Evolutionary conservation across 768 basidiomycete species (phyloP), one percentile per base, ranked within the genome.

Genomic region (Galerina marginata): DNA sequence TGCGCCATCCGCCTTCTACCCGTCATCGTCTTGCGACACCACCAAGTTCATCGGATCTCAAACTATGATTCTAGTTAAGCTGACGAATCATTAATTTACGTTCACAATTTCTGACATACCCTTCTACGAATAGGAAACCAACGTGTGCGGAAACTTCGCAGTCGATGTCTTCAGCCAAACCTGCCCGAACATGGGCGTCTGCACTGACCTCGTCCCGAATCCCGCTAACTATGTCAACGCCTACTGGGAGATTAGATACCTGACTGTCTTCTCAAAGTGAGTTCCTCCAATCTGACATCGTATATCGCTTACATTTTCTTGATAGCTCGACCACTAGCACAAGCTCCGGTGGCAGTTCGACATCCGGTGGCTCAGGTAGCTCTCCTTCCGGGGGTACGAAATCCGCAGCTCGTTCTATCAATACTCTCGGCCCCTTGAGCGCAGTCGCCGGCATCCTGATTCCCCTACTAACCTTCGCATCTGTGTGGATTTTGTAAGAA

Each of bases 61-160:
- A 38, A 53, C 45, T n/a, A 36, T 59, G 42, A 44, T 59, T 52
- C 51, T 53, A 2, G 51, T 20, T 59, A 23, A 53, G 51, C 25
- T 1, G 29, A 20, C 33, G 6, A 23, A 12, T n/a, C n/a, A n/a
- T n/a, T n/a, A n/a, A n/a, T n/a, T n/a, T 38, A 23, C 2, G 36
- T 29, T 20, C 9, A 2, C 20, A 3, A 9, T 52, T 20, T 33
- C 39, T 37, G 33, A 6, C n/a, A 4, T 12, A 6, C 14, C 14
- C 23, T 38, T 42, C 5, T 36, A 6, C 52, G 12, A 47, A 9
- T 37, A 59, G 58, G 58, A 59, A 54, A 59, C 52, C 37, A 45
- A 59, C 14, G 58, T 59, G 2, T 59, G 58, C 25, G 58, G 58
- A 7, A 59, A 59, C 45, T 54, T 59, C 20, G 58, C 58, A 6